A percentile compares a stretch with the other conserved stretches of the same genome.
These are phyloP conservation scores for Fusarium subtropicale DNA, from an alignment of 2,329 filamentous ascomycete species.

Conservation along the genomic window DNA sequence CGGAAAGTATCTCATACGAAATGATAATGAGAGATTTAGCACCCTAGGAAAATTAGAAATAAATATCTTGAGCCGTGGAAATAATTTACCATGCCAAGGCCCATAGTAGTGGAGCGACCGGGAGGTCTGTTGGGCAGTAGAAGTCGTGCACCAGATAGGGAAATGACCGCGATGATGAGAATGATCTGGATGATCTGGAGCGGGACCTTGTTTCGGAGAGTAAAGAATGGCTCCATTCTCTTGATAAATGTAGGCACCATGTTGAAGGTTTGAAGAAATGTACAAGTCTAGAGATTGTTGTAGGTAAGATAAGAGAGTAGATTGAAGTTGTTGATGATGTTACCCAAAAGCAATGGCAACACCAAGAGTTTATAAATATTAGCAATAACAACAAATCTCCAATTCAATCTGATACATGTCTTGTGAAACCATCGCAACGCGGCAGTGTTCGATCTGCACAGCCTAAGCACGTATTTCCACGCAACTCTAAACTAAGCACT, in stretches of 20 bases:
- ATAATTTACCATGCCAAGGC: background rate
- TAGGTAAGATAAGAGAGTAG: background rate
- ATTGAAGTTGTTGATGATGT: background rate
- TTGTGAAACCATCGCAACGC: background rate
- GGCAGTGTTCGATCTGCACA: background rate
- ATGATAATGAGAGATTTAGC: background rate
- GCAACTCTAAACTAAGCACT: background rate
- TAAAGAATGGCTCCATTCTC: background rate
- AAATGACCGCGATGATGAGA: background rate
- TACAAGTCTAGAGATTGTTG: background rate
- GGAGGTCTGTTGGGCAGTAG: background rate
- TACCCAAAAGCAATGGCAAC: background rate
- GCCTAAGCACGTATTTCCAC: background rate
- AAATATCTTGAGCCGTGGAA: background rate
- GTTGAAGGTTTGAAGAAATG: background rate
- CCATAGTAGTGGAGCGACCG: background rate
- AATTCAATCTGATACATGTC: background rate
- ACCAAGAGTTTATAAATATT: background rate
- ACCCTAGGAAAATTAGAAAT: background rate
- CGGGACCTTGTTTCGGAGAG: background rate
- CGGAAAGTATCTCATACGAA: background rate
- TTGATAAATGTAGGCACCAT: background rate
- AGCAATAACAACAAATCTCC: background rate
- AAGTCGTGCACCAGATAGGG: background rate
- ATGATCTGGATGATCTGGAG: background rate